Evolutionary conservation across 805 yeast genomes (phyloP).

Genomic region (Jamesozyma hellenica): DNA sequence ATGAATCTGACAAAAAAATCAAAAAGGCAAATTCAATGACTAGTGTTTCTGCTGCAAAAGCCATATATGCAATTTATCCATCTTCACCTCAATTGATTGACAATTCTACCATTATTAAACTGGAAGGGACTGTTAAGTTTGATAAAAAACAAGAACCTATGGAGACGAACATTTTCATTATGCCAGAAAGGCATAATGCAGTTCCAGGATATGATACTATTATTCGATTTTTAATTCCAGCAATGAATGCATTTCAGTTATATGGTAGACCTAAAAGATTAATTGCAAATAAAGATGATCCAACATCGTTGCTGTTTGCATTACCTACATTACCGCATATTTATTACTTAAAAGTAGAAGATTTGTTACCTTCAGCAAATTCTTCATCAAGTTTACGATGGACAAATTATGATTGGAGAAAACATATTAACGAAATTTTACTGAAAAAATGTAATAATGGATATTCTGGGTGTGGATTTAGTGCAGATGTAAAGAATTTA

Average conservation of each 20-base stretch:
- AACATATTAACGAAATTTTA: slow-evolving; percentile 44
- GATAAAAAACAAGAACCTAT: slow-evolving; percentile 41
- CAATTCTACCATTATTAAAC: slow-evolving; percentile 75
- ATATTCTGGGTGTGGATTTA: slow-evolving; percentile 69
- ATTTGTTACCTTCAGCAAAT: slow-evolving; percentile 36
- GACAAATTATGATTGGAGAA: slow-evolving; percentile 53
- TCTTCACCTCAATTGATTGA: slow-evolving; percentile 73
- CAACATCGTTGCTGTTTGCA: slow-evolving; percentile 53
- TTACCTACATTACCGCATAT: slow-evolving; percentile 66
- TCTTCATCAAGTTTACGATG: slow-evolving; percentile 36
- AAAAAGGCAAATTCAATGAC: slow-evolving; percentile 73
- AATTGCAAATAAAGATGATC: slow-evolving; percentile 46
- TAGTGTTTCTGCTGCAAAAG: slow-evolving; percentile 53
- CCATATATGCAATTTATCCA: slow-evolving; percentile 88
- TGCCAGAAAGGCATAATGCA: slow-evolving; percentile 66
- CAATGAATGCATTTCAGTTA: slow-evolving; percentile 57
- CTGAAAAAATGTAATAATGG: slow-evolving; percentile 46
- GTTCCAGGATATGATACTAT: slow-evolving; percentile 64
- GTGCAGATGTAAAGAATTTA: slow-evolving; percentile 53
- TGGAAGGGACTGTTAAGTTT: slow-evolving; percentile 72
- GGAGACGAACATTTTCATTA: slow-evolving; percentile 40
- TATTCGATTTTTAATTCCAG: slow-evolving; percentile 58
- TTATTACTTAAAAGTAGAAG: slow-evolving; percentile 51
- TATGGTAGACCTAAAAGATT: slow-evolving; percentile 67
- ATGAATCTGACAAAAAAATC: slow-evolving; percentile 64